Evolutionary conservation across 1,284 basidiomycete genomes (phyloP).

Genomic region (Rhodotorula sp.): DNA sequence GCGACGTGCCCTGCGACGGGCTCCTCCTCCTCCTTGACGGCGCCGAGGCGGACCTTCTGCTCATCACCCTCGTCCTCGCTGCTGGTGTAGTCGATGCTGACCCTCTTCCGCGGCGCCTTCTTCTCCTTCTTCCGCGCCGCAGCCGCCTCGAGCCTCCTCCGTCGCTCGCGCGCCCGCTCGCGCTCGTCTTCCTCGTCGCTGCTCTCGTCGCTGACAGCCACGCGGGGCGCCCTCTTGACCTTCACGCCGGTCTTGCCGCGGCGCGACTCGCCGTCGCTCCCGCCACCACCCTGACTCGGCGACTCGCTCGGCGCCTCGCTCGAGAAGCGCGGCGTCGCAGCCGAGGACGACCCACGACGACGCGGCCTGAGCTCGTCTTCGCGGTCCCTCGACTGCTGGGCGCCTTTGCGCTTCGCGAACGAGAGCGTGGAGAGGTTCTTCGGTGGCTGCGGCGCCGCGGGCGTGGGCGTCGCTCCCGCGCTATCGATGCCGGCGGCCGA

Average conservation of each 20-base stretch:
- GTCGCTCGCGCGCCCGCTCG: slow-evolving; percentile 36
- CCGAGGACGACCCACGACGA: background rate
- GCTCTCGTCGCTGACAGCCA: slow-evolving; percentile 48
- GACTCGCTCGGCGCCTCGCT: slow-evolving; percentile 36
- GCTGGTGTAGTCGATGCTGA: slow-evolving; percentile 45
- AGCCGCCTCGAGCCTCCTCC: slow-evolving; percentile 2
- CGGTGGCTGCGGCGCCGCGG: background rate
- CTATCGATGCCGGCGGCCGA: background rate
- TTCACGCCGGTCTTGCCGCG: background rate
- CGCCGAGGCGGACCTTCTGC: background rate
- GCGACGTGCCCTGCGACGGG: slow-evolving; percentile 6
- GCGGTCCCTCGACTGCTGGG: background rate
- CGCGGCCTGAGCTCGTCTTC: background rate
- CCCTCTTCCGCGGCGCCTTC: slow-evolving; percentile 26
- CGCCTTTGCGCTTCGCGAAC: slow-evolving; percentile 23
- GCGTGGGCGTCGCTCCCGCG: background rate
- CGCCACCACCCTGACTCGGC: slow-evolving; percentile 1
- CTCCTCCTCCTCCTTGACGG: slow-evolving; percentile 23
- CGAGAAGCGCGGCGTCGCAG: slow-evolving; percentile 13
- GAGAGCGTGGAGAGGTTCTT: slow-evolving; percentile 38
- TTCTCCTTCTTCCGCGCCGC: background rate
- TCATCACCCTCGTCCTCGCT: slow-evolving; percentile 46
- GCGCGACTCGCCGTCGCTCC: slow-evolving; percentile 5
- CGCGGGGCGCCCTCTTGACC: background rate
- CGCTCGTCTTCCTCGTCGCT: slow-evolving; percentile 57